Percentiles rank a stretch among this genome's conserved stretches.
Evolutionary conservation across 2,329 filamentous ascomycete genomes (phyloP).

Genomic region (Chaetomiaceae sp.): DNA sequence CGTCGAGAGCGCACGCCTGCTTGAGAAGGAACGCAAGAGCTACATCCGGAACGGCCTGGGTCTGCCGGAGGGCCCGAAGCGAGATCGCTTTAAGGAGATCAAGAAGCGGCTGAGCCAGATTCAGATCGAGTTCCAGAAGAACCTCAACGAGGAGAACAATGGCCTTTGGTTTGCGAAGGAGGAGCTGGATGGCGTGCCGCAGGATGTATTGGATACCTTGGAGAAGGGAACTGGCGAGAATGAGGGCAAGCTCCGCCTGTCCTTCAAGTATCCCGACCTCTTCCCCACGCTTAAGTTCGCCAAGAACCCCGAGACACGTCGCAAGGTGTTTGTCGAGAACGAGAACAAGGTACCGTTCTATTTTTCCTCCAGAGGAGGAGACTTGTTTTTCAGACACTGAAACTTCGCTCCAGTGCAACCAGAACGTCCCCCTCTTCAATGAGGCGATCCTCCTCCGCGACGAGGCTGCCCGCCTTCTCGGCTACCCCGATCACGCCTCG

Average conservation of each 20-base stretch:
- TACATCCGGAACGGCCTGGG: conserved; percentile 73
- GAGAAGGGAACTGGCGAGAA: conserved; percentile 68
- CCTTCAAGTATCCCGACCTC: conserved; percentile 78
- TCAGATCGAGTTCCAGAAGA: conserved; percentile 70
- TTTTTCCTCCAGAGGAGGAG: too few relatives aligned
- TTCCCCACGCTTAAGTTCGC: conserved; percentile 76
- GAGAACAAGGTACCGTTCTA: conserved; percentile 63
- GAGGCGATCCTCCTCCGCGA: conserved; percentile 70
- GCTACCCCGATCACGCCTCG: conserved; percentile 70
- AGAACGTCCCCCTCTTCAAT: conserved; percentile 67
- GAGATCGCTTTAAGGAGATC: conserved; percentile 80
- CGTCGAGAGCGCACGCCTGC: conserved; percentile 61
- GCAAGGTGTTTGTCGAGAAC: conserved; percentile 64
- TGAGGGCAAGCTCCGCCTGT: conserved; percentile 64
- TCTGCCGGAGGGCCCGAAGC: conserved; percentile 60
- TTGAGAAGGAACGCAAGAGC: conserved; percentile 71
- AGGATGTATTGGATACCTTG: conserved; percentile 59
- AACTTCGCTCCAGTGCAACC: conserved; percentile 44
- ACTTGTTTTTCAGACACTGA: too few relatives aligned
- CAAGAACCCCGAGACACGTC: conserved; percentile 60
- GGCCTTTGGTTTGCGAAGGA: conserved; percentile 70
- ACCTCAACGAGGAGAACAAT: conserved; percentile 76
- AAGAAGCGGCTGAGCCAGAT: conserved; percentile 73
- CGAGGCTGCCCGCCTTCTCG: conserved; percentile 69
- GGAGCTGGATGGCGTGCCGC: conserved; percentile 68